Conservation (phyloP, 306 rosid genomes). For the Rubus parviflorus region DNA sequence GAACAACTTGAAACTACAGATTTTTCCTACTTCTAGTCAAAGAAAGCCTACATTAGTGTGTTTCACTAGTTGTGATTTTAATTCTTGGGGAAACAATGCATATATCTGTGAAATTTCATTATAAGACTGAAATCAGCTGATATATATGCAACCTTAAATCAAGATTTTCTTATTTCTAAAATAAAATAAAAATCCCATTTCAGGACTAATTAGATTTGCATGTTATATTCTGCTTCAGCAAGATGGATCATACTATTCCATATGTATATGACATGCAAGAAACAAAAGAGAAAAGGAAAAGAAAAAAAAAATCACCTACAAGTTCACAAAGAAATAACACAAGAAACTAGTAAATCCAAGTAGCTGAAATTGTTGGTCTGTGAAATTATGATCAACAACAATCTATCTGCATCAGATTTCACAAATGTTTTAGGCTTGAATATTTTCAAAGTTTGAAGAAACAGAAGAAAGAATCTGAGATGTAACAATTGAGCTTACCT, state of each 20-base stretch:
- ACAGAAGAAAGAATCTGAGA: background rate
- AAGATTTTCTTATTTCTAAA: background rate
- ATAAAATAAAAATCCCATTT: background rate
- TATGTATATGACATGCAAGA: background rate
- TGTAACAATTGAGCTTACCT: constrained; percentile 5
- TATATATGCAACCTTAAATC: background rate
- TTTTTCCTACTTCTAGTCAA: background rate
- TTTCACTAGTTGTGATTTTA: background rate
- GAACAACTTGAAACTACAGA: background rate
- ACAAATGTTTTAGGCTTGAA: background rate
- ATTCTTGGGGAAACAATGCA: background rate
- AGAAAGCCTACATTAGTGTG: background rate
- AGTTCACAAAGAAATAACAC: background rate
- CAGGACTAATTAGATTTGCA: background rate
- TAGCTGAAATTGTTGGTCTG: background rate
- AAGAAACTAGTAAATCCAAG: background rate
- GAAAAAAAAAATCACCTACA: background rate
- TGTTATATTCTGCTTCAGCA: background rate
- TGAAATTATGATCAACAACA: background rate
- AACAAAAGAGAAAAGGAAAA: background rate
- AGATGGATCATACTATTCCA: background rate
- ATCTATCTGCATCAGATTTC: background rate
- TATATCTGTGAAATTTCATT: background rate
- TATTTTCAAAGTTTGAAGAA: constrained; percentile 2
- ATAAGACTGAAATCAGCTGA: background rate